Evolutionary conservation across 768 basidiomycete species (phyloP).

Genomic region (Bullera alba): DNA sequence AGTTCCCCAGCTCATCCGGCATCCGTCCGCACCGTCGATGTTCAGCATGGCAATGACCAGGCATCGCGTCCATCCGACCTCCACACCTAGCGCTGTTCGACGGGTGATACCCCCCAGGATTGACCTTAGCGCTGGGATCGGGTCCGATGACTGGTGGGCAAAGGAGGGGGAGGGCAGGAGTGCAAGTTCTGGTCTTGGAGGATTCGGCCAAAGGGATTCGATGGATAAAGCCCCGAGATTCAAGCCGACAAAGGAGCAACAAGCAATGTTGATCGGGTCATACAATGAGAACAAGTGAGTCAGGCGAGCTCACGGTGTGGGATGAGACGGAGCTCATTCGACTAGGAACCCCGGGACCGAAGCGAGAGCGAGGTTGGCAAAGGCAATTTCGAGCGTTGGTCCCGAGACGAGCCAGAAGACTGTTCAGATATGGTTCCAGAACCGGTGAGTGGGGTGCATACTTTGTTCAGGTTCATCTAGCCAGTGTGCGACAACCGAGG

Average conservation of each 20-base stretch:
- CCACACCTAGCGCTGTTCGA: too few species aligned
- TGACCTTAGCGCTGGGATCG: too few species aligned
- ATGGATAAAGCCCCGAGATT: slow-evolving; percentile 30
- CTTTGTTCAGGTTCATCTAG: slow-evolving; percentile 31
- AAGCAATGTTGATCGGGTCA: slow-evolving; percentile 29
- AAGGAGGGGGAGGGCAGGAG: too few species aligned
- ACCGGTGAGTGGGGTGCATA: slow-evolving; percentile 18
- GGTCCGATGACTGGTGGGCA: too few species aligned
- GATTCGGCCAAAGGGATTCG: too few species aligned
- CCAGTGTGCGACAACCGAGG: slow-evolving; percentile 26
- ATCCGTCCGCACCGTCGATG: too few species aligned
- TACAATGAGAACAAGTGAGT: slow-evolving; percentile 36
- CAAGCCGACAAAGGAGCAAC: slow-evolving; percentile 34
- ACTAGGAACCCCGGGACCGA: slow-evolving; percentile 31
- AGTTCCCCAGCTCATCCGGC: too few species aligned
- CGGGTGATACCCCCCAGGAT: too few species aligned
- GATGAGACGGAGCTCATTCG: background rate
- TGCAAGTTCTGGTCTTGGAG: too few species aligned
- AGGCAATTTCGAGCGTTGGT: slow-evolving; percentile 15
- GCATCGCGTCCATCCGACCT: too few species aligned
- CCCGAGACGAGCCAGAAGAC: slow-evolving; percentile 29
- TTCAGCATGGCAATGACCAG: too few species aligned
- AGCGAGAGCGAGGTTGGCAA: slow-evolving; percentile 22
- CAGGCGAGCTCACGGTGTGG: background rate
- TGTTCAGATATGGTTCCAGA: slow-evolving; percentile 41